Conservation (phyloP, 495 filamentous ascomycete species). For the Aspergillus leporis region DNA sequence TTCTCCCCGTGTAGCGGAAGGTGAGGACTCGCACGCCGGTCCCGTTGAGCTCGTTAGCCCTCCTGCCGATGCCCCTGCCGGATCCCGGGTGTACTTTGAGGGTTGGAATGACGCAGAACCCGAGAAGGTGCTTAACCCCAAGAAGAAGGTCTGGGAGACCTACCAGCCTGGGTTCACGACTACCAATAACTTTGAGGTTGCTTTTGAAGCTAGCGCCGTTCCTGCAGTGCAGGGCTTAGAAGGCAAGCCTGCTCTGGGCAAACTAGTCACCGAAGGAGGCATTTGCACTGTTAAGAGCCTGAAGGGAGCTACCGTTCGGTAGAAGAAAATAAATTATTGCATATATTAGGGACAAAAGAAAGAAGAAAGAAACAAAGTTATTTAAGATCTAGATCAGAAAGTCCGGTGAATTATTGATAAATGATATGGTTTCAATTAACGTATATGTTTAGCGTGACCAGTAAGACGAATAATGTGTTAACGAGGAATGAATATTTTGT, state of each 20-base stretch:
- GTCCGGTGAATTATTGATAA: neutral
- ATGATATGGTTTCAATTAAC: neutral
- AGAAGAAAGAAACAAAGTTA: conserved; percentile 8
- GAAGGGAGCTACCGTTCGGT: conserved; percentile 69
- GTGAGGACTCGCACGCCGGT: conserved; percentile 80
- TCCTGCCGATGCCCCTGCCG: conserved; percentile 73
- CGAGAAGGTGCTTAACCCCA: conserved; percentile 90
- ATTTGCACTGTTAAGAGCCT: conserved; percentile 73
- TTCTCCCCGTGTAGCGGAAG: conserved; percentile 74
- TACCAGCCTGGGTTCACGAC: conserved; percentile 95
- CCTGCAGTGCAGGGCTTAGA: conserved; percentile 59
- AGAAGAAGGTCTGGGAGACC: conserved; percentile 98
- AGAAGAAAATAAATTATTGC: conserved; percentile 11
- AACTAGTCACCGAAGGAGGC: conserved; percentile 70
- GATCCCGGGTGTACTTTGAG: conserved; percentile 88
- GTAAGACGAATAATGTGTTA: neutral
- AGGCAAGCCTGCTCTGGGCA: conserved; percentile 65
- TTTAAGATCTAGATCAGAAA: neutral
- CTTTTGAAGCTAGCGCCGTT: conserved; percentile 66
- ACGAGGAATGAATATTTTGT: neutral
- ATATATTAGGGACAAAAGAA: conserved; percentile 1
- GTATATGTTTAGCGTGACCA: neutral
- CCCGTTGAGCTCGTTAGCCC: conserved; percentile 91
- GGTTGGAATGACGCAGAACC: conserved; percentile 87
- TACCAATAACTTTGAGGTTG: conserved; percentile 74